Conservation (phyloP, 2,329 filamentous ascomycete species). For the Coniochaeta prunicola region DNA sequence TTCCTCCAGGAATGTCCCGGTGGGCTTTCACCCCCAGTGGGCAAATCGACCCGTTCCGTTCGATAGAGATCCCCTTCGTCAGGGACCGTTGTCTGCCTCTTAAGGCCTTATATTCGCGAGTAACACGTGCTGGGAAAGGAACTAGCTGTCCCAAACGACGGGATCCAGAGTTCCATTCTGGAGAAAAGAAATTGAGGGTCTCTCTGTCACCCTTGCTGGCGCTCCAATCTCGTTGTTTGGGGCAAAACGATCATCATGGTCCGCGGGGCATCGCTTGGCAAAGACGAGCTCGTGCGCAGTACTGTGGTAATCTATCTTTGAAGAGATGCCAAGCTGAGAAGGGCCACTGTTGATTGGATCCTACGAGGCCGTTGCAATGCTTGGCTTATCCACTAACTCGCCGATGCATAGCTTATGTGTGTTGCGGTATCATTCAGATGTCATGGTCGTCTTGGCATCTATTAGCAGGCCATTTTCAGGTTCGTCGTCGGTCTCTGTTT, state of each 20-base stretch:
- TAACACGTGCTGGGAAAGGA: neutral
- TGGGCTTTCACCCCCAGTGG: no score
- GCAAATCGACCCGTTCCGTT: neutral
- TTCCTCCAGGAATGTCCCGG: neutral
- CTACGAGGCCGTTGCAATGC: neutral
- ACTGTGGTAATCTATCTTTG: neutral
- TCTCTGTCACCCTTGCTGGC: no score
- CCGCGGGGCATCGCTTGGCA: neutral
- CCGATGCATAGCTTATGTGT: neutral
- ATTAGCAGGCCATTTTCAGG: neutral
- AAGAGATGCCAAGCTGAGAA: neutral
- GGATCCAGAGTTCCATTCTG: neutral
- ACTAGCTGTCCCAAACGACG: neutral
- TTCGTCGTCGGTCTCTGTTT: neutral
- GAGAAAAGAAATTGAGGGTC: no score
- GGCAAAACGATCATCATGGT: neutral
- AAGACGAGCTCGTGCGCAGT: neutral
- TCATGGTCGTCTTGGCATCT: neutral
- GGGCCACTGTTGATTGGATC: neutral
- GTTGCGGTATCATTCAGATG: neutral
- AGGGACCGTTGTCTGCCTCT: no score
- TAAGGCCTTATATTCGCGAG: neutral
- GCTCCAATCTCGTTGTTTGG: neutral
- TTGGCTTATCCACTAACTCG: neutral
- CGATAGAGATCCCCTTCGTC: no score